Evolutionary conservation across 768 basidiomycete genomes (phyloP).

Genomic region (Suillus subaureus): DNA sequence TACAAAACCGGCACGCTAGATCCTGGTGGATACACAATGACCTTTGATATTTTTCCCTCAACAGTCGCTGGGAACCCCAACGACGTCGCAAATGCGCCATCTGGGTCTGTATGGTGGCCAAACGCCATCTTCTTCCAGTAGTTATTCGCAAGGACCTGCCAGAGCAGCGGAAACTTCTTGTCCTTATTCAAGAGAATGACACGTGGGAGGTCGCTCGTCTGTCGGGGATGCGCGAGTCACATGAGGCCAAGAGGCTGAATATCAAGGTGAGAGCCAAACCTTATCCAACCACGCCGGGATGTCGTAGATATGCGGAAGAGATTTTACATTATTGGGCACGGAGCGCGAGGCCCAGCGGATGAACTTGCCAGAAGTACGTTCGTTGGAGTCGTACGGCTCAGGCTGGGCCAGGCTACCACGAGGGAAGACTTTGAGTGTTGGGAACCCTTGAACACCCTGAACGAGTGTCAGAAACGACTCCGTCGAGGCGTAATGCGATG

Average conservation of each 20-base stretch:
- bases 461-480: background rate
- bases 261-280: slow-evolving; percentile 41
- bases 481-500: background rate
- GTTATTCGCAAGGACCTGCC: slow-evolving; percentile 78
- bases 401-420: slow-evolving; percentile 65
- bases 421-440: slow-evolving; percentile 91
- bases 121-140: slow-evolving; percentile 66
- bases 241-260: background rate
- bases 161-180: slow-evolving; percentile 74
- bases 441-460: slow-evolving; percentile 85
- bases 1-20: slow-evolving; percentile 61
- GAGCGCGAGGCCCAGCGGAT: slow-evolving; percentile 76
- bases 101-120: slow-evolving; percentile 64
- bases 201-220: slow-evolving; percentile 49
- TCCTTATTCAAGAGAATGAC: slow-evolving; percentile 76
- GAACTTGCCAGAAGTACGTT: slow-evolving; percentile 72
- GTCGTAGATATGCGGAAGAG: slow-evolving; percentile 56
- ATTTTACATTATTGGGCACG: slow-evolving; percentile 71
- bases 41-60: slow-evolving; percentile 58
- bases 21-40: slow-evolving; percentile 70
- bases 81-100: slow-evolving; percentile 57
- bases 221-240: slow-evolving; percentile 1
- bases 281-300: slow-evolving; percentile 68
- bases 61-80: slow-evolving; percentile 61
- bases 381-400: slow-evolving; percentile 64